Conservation (phyloP, 169 alveolate species). For the Neospora caninum region DNA sequence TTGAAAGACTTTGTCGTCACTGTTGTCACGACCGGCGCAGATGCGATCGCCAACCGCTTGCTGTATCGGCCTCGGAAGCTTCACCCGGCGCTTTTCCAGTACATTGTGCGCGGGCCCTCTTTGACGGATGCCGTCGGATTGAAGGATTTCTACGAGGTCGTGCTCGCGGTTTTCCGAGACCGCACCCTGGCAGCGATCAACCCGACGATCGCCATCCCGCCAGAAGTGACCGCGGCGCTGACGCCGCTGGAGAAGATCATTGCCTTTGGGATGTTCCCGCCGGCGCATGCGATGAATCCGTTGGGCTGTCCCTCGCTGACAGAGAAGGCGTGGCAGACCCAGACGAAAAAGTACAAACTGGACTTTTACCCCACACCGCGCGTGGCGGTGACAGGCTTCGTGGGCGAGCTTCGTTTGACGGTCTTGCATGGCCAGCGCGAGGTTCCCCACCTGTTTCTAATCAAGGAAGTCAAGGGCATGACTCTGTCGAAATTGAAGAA, state of each 20-base stretch:
- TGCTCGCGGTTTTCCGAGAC: background rate
- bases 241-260: background rate
- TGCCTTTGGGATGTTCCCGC: slow-evolving; percentile 8
- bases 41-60: background rate
- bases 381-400: background rate
- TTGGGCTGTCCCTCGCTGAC: background rate
- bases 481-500: background rate
- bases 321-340: background rate
- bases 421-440: background rate
- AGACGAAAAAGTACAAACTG: background rate
- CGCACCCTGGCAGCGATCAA: background rate
- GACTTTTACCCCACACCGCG: background rate
- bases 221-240: background rate
- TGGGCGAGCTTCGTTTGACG: slow-evolving; percentile 18
- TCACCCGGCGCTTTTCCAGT: background rate
- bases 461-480: background rate
- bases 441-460: background rate
- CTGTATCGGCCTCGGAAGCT: background rate
- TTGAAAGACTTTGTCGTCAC: background rate
- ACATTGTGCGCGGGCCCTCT: background rate
- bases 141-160: slow-evolving; percentile 1
- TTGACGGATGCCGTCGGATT: slow-evolving; percentile 1
- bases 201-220: background rate
- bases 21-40: slow-evolving; percentile 8
- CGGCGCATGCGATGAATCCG: slow-evolving; percentile 5